Conservation (phyloP, 2,329 filamentous ascomycete genomes). For the Blastomyces parvus region DNA sequence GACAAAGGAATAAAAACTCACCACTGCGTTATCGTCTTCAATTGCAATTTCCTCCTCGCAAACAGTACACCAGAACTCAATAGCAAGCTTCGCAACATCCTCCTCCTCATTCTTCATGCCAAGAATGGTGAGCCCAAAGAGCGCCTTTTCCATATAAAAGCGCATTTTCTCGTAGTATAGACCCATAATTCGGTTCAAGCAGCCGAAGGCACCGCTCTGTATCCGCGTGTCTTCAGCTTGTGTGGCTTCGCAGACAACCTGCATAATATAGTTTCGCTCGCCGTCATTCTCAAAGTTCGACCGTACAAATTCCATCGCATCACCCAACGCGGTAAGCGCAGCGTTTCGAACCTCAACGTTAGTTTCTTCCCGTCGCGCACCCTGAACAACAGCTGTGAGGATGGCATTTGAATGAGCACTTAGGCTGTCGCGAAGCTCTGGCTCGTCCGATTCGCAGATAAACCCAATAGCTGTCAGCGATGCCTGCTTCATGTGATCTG, state of each 20-base stretch:
- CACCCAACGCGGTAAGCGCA: slow-evolving; percentile 85
- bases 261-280: slow-evolving; percentile 99
- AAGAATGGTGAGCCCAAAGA: slow-evolving; percentile 93
- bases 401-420: slow-evolving; percentile 92
- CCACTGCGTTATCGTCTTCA: slow-evolving; percentile 87
- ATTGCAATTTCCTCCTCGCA: slow-evolving; percentile 98
- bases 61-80: slow-evolving; percentile 99
- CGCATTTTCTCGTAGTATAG: slow-evolving; percentile 99
- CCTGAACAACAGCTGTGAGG: slow-evolving; percentile 92
- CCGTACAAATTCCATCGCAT: slow-evolving; percentile 93
- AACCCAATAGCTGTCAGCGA: slow-evolving; percentile 96
- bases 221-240: slow-evolving; percentile 85
- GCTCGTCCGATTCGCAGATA: slow-evolving; percentile 92
- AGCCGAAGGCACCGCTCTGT: slow-evolving; percentile 92
- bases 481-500: slow-evolving; percentile 82
- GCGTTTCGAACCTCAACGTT: slow-evolving; percentile 85
- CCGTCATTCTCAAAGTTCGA: slow-evolving; percentile 99
- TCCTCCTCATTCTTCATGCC: slow-evolving; percentile 98
- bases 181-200: slow-evolving; percentile 96
- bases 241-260: slow-evolving; percentile 97
- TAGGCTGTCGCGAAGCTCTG: slow-evolving; percentile 71
- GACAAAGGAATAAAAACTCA: slow-evolving; percentile 31
- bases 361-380: slow-evolving; percentile 89
- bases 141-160: slow-evolving; percentile 99
- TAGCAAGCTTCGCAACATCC: slow-evolving; percentile 93